Evolutionary conservation across 495 filamentous ascomycete genomes (phyloP).

Genomic region (Barbatosphaeria neglecta): DNA sequence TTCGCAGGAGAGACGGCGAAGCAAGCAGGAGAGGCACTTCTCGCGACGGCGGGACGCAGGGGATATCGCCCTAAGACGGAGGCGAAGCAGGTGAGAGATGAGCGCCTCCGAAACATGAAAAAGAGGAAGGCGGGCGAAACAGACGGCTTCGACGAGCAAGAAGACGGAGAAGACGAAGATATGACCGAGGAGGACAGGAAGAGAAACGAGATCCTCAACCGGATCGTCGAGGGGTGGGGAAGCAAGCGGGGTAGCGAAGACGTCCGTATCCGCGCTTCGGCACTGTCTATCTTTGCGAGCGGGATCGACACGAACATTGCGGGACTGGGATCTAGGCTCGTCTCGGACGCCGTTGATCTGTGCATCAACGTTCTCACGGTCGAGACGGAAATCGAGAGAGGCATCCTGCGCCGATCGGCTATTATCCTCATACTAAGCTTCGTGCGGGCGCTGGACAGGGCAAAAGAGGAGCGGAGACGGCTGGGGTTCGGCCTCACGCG

Average conservation of each 20-base stretch:
- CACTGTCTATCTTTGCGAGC: conserved; percentile 57
- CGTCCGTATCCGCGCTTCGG: conserved; percentile 64
- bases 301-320: conserved; percentile 55
- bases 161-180: conserved; percentile 34
- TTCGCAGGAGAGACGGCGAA: conserved; percentile 47
- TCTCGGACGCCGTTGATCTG: conserved; percentile 53
- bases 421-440: conserved; percentile 57
- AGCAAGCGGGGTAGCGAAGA: conserved; percentile 60
- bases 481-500: conserved; percentile 52
- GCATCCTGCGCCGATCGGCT: conserved; percentile 64
- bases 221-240: conserved; percentile 66
- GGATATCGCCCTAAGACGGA: conserved; percentile 43
- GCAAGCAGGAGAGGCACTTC: conserved; percentile 46
- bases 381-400: conserved; percentile 50
- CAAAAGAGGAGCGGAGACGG: conserved; percentile 36
- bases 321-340: conserved; percentile 42
- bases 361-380: conserved; percentile 53
- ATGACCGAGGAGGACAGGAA: conserved; percentile 33
- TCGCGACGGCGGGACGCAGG: conserved; percentile 56
- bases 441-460: conserved; percentile 50
- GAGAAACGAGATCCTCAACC: conserved; percentile 42
- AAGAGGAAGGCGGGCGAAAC: conserved; percentile 36
- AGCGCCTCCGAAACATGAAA: conserved; percentile 29
- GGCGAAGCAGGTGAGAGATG: conserved; percentile 37
- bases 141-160: conserved; percentile 40